Conservation (phyloP, 805 yeast species). For the Wickerhamiella azymoides region DNA sequence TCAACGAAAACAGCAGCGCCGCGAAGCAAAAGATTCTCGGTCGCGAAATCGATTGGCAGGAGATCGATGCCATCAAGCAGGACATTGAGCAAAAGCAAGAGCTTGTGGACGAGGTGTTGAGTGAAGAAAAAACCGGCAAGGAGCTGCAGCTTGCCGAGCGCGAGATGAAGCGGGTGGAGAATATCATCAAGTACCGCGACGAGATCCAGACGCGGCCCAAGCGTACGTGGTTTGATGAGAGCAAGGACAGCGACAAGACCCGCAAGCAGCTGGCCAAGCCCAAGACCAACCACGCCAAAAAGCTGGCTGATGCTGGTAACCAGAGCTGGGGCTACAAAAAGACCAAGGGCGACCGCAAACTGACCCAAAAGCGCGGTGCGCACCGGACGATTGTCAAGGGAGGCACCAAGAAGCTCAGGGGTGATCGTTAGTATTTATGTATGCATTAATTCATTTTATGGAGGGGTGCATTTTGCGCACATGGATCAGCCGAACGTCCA, state of each 20-base stretch:
- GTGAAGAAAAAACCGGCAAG: constrained; percentile 80
- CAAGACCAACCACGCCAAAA: constrained; percentile 46
- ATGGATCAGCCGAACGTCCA: too few relatives aligned
- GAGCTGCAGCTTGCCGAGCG: constrained; percentile 80
- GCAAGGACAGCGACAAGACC: constrained; percentile 31
- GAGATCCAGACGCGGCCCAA: constrained; percentile 85
- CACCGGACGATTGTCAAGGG: constrained; percentile 15
- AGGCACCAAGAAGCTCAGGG: constrained; percentile 13
- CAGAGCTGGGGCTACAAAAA: constrained; percentile 55
- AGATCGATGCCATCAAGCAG: constrained; percentile 54
- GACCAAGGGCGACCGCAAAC: constrained; percentile 54
- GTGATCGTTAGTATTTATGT: background rate
- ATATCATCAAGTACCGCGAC: constrained; percentile 59
- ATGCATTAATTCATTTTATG: too few relatives aligned
- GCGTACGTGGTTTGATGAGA: constrained; percentile 87
- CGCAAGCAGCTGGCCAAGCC: constrained; percentile 28
- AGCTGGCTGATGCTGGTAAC: constrained; percentile 52
- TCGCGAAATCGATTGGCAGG: constrained; percentile 80
- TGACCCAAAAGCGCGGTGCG: constrained; percentile 16
- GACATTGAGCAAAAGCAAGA: constrained; percentile 46
- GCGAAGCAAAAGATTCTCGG: constrained; percentile 55
- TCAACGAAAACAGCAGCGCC: constrained; percentile 30
- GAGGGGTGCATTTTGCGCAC: too few relatives aligned
- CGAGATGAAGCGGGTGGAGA: constrained; percentile 76
- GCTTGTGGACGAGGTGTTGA: constrained; percentile 59